Evolutionary conservation across 139 green algal species (phyloP).

Genomic region (Chlorella sp.): DNA sequence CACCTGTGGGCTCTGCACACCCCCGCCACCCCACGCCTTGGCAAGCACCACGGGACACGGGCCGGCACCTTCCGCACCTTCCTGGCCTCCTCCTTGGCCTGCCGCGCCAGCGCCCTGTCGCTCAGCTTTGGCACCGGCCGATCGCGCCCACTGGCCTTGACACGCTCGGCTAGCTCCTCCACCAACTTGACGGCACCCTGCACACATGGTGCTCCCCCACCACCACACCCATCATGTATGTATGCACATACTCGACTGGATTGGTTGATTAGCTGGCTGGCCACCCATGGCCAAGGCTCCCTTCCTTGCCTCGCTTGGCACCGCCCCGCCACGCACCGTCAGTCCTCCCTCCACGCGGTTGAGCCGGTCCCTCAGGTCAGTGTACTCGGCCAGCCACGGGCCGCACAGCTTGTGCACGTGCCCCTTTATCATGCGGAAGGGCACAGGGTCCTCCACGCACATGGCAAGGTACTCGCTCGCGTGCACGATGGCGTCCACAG

Average conservation of each 20-base stretch:
- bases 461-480: conserved; percentile 86
- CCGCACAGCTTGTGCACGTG: conserved; percentile 55
- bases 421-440: conserved; percentile 78
- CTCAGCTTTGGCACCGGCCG: conserved; percentile 46
- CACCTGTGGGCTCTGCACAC: conserved; percentile 1
- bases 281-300: neutral
- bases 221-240: neutral
- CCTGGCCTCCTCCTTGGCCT: conserved; percentile 26
- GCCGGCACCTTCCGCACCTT: conserved; percentile 7
- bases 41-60: neutral
- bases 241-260: neutral
- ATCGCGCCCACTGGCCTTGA: conserved; percentile 40
- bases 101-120: conserved; percentile 24
- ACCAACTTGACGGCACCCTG: conserved; percentile 23
- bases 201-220: neutral
- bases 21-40: conserved; percentile 1
- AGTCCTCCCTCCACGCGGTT: conserved; percentile 29
- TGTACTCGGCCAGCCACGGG: conserved; percentile 81
- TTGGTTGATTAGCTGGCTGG: too few species aligned
- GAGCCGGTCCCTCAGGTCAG: conserved; percentile 74
- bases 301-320: neutral
- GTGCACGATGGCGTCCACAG: conserved; percentile 41
- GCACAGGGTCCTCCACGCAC: conserved; percentile 54
- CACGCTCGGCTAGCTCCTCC: conserved; percentile 38
- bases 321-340: neutral